phyloP scores from a whole-genome alignment of 1,139 yeast species.

The Kurtzmaniella quercitrusa region DNA sequence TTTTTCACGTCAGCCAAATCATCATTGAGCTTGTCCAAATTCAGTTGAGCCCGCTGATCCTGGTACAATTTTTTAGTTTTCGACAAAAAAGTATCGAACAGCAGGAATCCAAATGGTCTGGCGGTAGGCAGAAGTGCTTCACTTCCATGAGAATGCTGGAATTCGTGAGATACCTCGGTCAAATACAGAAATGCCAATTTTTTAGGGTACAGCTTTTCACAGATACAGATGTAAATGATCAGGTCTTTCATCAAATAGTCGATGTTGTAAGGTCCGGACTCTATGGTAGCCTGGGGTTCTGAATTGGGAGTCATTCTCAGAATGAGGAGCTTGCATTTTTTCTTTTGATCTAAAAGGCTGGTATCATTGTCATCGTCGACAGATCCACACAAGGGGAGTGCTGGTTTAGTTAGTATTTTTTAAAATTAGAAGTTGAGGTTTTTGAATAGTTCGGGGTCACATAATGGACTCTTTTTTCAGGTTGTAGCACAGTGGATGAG shows the following conservation, averaged over 20 bases:
- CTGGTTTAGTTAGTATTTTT: conserved; percentile 28
- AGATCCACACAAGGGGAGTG: conserved; percentile 88
- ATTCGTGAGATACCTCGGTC: conserved; percentile 78
- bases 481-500: too few species aligned
- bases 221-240: conserved; percentile 73
- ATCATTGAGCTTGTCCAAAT: conserved; percentile 77
- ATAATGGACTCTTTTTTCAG: too few species aligned
- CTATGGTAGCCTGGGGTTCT: conserved; percentile 83
- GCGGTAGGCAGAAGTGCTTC: conserved; percentile 62
- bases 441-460: not conserved
- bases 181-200: conserved; percentile 87
- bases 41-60: conserved; percentile 87
- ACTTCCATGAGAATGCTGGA: conserved; percentile 70
- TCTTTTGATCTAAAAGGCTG: conserved; percentile 69
- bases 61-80: conserved; percentile 87
- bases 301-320: conserved; percentile 75
- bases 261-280: conserved; percentile 69
- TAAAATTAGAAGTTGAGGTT: conserved; percentile 14
- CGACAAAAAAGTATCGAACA: conserved; percentile 77
- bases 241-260: conserved; percentile 66
- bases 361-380: conserved; percentile 73
- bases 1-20: conserved; percentile 92
- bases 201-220: conserved; percentile 77
- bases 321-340: conserved; percentile 75
- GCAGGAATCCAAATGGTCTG: conserved; percentile 86